Evolutionary conservation across 164 flowering plant species (phyloP).

Genomic region (Piper longum): DNA sequence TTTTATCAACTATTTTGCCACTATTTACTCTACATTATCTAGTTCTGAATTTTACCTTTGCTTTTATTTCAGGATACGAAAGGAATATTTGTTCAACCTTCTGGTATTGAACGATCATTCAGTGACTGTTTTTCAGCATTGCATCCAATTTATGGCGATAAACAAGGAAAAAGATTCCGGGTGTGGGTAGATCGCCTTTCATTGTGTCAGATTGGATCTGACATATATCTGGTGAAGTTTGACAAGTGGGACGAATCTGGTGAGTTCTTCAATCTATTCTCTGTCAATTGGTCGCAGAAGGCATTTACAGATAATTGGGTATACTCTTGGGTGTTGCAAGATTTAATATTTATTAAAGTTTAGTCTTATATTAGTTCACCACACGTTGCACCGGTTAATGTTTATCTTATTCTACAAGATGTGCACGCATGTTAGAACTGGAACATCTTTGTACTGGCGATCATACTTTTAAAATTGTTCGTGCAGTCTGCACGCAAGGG

Average conservation of each 20-base stretch:
- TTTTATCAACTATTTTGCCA: background rate
- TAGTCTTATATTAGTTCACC: background rate
- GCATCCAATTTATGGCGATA: constrained; percentile 36
- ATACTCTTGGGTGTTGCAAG: background rate
- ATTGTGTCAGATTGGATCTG: constrained; percentile 34
- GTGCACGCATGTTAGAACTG: background rate
- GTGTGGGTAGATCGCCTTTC: constrained; percentile 58
- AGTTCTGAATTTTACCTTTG: background rate
- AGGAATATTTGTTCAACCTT: constrained; percentile 47
- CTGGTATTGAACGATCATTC: constrained; percentile 39
- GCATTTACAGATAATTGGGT: background rate
- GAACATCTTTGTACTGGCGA: background rate
- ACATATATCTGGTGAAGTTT: constrained; percentile 62
- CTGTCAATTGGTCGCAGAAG: background rate
- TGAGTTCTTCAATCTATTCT: constrained; percentile 12
- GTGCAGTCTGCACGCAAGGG: no score
- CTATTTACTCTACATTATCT: background rate
- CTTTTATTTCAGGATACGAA: constrained; percentile 25
- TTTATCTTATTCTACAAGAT: background rate
- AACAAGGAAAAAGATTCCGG: constrained; percentile 42
- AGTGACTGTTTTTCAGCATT: constrained; percentile 22
- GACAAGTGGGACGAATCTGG: constrained; percentile 57
- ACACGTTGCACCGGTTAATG: background rate
- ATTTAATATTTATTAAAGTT: background rate
- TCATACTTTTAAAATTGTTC: no score